Evolutionary conservation across 495 filamentous ascomycete species (phyloP).

Genomic region (Chaetomium tenue): DNA sequence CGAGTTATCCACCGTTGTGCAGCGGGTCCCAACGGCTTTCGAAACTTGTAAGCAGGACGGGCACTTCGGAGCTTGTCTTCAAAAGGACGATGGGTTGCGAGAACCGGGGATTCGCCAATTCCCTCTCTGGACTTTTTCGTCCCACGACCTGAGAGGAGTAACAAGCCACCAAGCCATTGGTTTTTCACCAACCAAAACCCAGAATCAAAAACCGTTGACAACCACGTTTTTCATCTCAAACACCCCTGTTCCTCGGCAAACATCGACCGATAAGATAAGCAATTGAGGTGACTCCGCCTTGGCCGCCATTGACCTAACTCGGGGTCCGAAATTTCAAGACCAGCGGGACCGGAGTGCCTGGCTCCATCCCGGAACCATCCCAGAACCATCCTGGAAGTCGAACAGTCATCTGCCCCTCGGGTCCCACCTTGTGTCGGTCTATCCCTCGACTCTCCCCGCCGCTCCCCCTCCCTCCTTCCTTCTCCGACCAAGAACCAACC

Average conservation of each 20-base stretch:
- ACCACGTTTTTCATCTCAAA: no score
- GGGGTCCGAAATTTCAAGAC: background rate
- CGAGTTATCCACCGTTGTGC: background rate
- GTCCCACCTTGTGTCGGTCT: background rate
- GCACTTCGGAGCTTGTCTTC: background rate
- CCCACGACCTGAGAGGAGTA: background rate
- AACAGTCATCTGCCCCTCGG: background rate
- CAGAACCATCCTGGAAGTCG: background rate
- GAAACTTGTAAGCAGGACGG: no score
- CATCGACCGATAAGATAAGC: slow-evolving; percentile 1
- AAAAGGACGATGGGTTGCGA: background rate
- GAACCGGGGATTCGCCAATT: background rate
- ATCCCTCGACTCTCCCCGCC: background rate
- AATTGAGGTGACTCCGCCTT: background rate
- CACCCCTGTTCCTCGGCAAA: background rate
- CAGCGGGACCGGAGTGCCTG: slow-evolving; percentile 17
- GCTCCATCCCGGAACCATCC: slow-evolving; percentile 15
- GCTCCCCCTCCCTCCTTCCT: background rate
- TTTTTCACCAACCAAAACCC: no score
- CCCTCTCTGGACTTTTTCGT: background rate
- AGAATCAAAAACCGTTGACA: no score
- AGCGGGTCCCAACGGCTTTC: slow-evolving; percentile 4
- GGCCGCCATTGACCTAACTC: background rate
- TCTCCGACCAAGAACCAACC: background rate
- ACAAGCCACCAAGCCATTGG: background rate